Base-by-base conservation (phyloP, 768 basidiomycete genomes). In the Saitozyma sp. region DNA sequence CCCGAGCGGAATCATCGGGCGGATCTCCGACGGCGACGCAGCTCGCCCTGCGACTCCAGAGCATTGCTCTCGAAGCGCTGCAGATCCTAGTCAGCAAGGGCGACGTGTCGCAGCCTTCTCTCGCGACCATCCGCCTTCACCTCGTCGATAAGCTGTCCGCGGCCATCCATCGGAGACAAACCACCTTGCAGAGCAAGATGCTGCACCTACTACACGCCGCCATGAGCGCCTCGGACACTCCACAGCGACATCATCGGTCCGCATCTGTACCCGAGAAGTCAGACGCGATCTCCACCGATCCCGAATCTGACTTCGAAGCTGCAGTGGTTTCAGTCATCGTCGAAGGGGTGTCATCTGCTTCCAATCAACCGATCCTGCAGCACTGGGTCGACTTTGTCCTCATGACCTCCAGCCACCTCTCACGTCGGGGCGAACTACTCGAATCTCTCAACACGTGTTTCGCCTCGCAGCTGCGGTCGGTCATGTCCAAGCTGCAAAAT, bases 321-420 rank as follows among this genome's bases (percentile, higher is more conserved):
- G 29, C 29, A 2, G 29, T 29, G 29, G 29, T 29, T 5, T 29
- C 29, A 29, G 29, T 29, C 29, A 29, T 29, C 29, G 29, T 29
- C 29, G 29, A 29, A 29, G 29, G 29, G 29, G 29, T 29, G 29
- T 29, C 29, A 5, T 29, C 29, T 29, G 29, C 3, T 86, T 98
- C 52, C 39, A 96, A 95, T 79, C 86, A 88, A 38, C 84, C 91
- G 0, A 84, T 95, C 29, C 78, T 95, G 39, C 94, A 96, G 72
- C 91, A 96, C 70, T 98, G 95, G 95, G 83, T 98, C 37, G 95
- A 98, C 76, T 98, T 99, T 76, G 84, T 97, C 62, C 84, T 95
- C 58, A 90, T 91, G 87, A 90, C 92, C 0, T 81, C 94, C 16
- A 88, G 91, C 5, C 90, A 92, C 68, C 90, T 92, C 73, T 88